Percentiles rank a stretch among this genome's conserved stretches.
phyloP scores from a whole-genome alignment of 441 rosid species.

The Breynia disticha region DNA sequence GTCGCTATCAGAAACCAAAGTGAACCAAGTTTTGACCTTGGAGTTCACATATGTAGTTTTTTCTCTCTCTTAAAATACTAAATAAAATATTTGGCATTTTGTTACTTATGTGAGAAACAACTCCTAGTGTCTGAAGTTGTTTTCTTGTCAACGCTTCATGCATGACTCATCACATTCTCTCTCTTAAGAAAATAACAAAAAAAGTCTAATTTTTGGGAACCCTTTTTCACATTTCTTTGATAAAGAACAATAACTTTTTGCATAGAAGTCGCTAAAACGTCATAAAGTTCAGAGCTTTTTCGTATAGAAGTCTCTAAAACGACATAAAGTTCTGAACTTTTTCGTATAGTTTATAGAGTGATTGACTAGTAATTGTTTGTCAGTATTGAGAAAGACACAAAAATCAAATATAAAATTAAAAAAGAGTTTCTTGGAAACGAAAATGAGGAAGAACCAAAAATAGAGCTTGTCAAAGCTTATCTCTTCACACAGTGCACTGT shows the following conservation, averaged over 20 bases:
- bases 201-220: not conserved
- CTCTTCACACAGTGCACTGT: no score
- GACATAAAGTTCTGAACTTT: conserved; percentile 9
- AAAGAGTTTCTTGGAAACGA: no score
- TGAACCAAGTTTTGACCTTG: conserved; percentile 24
- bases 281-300: no score
- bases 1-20: conserved; percentile 16
- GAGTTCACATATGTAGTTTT: not conserved
- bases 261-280: no score
- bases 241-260: no score
- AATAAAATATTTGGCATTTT: no score
- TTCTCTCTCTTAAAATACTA: conserved; percentile 15
- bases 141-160: conserved; percentile 27
- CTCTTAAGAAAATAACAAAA: conserved; percentile 7
- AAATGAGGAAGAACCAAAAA: no score
- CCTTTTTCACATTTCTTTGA: not conserved
- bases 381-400: conserved; percentile 22
- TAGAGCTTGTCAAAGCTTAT: no score
- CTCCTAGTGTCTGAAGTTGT: conserved; percentile 3
- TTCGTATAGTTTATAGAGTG: no score
- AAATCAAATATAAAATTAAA: no score
- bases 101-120: no score
- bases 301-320: no score
- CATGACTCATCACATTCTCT: conserved; percentile 17
- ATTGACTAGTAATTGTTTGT: conserved; percentile 44